Conservation (phyloP, 352 stramenopile genomes). For the Phytopythium mirpurense region DNA sequence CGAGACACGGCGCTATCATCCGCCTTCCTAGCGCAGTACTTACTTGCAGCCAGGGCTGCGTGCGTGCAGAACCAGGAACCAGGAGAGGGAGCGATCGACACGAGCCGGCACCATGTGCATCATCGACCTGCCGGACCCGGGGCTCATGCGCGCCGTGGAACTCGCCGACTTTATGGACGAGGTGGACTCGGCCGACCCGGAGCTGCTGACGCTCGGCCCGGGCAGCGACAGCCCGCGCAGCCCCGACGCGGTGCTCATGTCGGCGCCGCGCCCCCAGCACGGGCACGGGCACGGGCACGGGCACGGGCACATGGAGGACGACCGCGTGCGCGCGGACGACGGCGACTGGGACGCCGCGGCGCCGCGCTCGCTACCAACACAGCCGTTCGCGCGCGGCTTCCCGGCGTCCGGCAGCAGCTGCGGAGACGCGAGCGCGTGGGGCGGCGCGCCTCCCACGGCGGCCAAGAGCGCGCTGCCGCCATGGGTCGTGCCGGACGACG, state of each 20-base stretch:
- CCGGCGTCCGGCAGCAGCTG: constrained; percentile 3
- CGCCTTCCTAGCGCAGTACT: too few species aligned
- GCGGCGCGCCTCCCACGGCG: not conserved
- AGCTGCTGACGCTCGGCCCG: constrained; percentile 7
- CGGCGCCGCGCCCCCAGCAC: too few species aligned
- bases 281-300: too few species aligned
- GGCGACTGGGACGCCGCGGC: not conserved
- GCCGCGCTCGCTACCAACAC: constrained; percentile 2
- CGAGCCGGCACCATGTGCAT: constrained; percentile 7
- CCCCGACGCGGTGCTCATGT: constrained; percentile 24
- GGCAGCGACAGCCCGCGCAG: constrained; percentile 9
- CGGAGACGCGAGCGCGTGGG: constrained; percentile 1
- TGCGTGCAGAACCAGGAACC: too few species aligned
- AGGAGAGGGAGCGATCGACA: too few species aligned
- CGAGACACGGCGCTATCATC: too few species aligned
- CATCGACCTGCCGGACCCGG: constrained; percentile 1
- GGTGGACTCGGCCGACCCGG: constrained; percentile 5
- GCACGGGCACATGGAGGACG: too few species aligned
- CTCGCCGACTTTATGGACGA: constrained; percentile 7
- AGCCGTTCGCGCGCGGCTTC: constrained; percentile 14
- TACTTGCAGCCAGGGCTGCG: too few species aligned
- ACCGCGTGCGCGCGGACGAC: constrained; percentile 2
- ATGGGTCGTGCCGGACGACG: constrained; percentile 6
- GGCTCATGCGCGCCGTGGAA: constrained; percentile 5
- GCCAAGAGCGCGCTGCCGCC: not conserved